phyloP scores from a whole-genome alignment of 805 yeast genomes.

The Candida chauliodis region DNA sequence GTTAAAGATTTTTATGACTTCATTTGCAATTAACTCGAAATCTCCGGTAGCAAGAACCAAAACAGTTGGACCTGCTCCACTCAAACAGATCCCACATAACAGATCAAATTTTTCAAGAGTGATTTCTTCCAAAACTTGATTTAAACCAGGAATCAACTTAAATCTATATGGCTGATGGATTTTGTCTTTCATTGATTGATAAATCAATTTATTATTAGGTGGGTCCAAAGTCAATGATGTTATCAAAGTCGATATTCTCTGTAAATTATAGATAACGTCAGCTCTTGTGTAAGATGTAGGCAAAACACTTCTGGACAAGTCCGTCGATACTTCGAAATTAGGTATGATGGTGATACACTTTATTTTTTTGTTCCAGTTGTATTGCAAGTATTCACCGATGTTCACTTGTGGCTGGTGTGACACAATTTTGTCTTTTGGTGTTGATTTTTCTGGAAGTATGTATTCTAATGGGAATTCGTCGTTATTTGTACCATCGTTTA shows the following conservation, averaged over 20 bases:
- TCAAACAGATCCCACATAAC: constrained; percentile 85
- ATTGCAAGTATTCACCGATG: constrained; percentile 86
- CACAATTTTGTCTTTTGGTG: constrained; percentile 52
- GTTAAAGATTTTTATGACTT: constrained; percentile 66
- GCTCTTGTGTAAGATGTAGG: constrained; percentile 74
- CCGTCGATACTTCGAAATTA: constrained; percentile 90
- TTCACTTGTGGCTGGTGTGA: constrained; percentile 62
- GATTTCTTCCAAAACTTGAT: constrained; percentile 72
- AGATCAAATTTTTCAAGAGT: constrained; percentile 84
- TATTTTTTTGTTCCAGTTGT: constrained; percentile 75
- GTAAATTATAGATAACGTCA: constrained; percentile 90
- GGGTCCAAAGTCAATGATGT: constrained; percentile 84
- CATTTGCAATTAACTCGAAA: constrained; percentile 77
- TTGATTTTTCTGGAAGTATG: constrained; percentile 69
- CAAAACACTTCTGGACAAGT: constrained; percentile 83
- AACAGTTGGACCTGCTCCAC: constrained; percentile 98
- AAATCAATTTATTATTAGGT: constrained; percentile 79
- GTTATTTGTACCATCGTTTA: constrained; percentile 77
- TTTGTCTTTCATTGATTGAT: constrained; percentile 94
- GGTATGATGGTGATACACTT: constrained; percentile 92
- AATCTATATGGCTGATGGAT: constrained; percentile 97
- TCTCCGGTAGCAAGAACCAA: constrained; percentile 88
- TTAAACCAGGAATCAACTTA: constrained; percentile 84
- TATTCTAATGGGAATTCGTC: constrained; percentile 76
- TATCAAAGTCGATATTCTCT: constrained; percentile 87